Evolutionary conservation across 257 asterid species (phyloP).

Genomic region (Orobanche coerulescens): DNA sequence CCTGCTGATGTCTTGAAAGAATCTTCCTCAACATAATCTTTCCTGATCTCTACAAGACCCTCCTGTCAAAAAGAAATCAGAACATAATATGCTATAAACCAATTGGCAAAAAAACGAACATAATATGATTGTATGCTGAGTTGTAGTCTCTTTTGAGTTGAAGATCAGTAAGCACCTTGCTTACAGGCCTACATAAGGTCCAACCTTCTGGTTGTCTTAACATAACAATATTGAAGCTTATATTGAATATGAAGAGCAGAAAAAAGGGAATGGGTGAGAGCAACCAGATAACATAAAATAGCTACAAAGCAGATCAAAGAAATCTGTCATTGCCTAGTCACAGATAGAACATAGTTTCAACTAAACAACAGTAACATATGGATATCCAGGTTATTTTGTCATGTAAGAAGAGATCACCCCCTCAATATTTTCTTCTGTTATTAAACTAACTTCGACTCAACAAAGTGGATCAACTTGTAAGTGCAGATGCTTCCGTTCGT

Average conservation of each 20-base stretch:
- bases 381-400: neutral
- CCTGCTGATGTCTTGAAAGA: too few species aligned
- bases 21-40: too few species aligned
- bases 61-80: too few species aligned
- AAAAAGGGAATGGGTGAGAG: neutral
- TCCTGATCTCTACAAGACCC: too few species aligned
- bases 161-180: neutral
- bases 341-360: neutral
- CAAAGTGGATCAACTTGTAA: neutral
- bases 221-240: conserved; percentile 1
- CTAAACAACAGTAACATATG: conserved; percentile 4
- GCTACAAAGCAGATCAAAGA: conserved; percentile 11
- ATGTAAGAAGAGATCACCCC: neutral
- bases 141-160: too few species aligned
- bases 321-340: neutral
- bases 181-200: neutral
- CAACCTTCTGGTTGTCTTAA: neutral
- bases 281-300: neutral
- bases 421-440: neutral
- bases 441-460: neutral
- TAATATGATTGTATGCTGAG: too few species aligned
- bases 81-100: too few species aligned
- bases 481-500: too few species aligned
- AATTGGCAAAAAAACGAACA: too few species aligned
- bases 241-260: neutral